Percentiles rank a stretch among this genome's conserved stretches.
Conservation (phyloP, 768 basidiomycete genomes). For the Trametes meyenii region DNA sequence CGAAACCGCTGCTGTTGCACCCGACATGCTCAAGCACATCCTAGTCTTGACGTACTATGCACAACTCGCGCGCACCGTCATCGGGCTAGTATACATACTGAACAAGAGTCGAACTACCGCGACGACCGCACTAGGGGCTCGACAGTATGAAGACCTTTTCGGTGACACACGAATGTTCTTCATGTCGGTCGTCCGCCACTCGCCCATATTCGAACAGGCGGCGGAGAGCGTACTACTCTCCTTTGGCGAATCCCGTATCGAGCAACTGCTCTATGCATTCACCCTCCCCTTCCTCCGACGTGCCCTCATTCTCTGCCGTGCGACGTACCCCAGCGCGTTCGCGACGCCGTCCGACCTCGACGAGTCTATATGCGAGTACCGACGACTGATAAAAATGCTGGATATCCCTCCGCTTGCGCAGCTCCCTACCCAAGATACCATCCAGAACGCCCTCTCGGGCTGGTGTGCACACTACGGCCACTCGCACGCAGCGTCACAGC, state of each 20-base stretch:
- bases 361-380: conserved; percentile 69
- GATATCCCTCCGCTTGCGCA: conserved; percentile 80
- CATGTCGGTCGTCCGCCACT: conserved; percentile 89
- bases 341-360: conserved; percentile 49
- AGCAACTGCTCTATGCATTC: conserved; percentile 84
- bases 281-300: conserved; percentile 91
- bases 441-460: conserved; percentile 86
- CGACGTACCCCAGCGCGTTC: conserved; percentile 68
- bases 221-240: conserved; percentile 78
- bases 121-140: conserved; percentile 46
- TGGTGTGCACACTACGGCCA: conserved; percentile 92
- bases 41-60: conserved; percentile 91
- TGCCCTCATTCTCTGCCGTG: conserved; percentile 81
- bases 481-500: conserved; percentile 74
- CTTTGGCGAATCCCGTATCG: conserved; percentile 82
- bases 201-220: conserved; percentile 83
- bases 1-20: conserved; percentile 88
- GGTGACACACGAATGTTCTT: conserved; percentile 88
- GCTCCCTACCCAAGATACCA: conserved; percentile 79
- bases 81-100: conserved; percentile 82
- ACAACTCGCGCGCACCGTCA: conserved; percentile 80
- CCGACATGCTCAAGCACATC: conserved; percentile 87
- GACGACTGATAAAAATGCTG: conserved; percentile 71
- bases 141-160: conserved; percentile 72
- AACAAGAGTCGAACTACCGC: conserved; percentile 64